Conservation (phyloP, 2,329 filamentous ascomycete species). For the Diplodia intermedia region DNA sequence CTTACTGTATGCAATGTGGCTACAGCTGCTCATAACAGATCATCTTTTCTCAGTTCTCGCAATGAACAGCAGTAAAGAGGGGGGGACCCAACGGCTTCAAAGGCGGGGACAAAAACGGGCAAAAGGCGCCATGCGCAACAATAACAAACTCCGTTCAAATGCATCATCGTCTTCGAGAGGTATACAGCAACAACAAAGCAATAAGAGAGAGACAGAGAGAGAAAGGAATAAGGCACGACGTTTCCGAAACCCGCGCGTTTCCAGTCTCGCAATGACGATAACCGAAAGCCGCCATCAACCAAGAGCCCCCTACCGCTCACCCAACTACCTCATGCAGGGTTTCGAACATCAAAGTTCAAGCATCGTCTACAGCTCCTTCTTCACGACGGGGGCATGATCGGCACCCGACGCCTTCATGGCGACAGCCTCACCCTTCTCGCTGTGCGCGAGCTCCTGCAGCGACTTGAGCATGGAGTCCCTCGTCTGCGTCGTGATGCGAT, state of each 20-base stretch:
- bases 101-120: background rate
- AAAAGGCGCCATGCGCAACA: background rate
- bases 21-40: background rate
- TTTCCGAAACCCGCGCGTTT: background rate
- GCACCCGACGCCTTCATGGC: slow-evolving; percentile 22
- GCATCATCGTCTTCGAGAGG: slow-evolving; percentile 13
- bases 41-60: background rate
- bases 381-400: slow-evolving; percentile 13
- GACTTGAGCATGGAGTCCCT: slow-evolving; percentile 48
- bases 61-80: background rate
- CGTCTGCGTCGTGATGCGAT: slow-evolving; percentile 43
- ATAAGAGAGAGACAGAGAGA: background rate
- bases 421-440: slow-evolving; percentile 33
- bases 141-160: slow-evolving; percentile 2
- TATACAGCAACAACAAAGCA: slow-evolving; percentile 14
- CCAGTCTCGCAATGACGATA: background rate
- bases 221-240: background rate
- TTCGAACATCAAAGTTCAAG: background rate
- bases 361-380: slow-evolving; percentile 26
- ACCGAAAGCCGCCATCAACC: background rate
- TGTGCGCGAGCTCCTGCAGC: slow-evolving; percentile 44
- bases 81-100: background rate
- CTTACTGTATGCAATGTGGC: no score
- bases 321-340: no score
- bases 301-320: background rate